Conservation (phyloP, 345 rosid genomes). For the Boechera retrofracta region DNA sequence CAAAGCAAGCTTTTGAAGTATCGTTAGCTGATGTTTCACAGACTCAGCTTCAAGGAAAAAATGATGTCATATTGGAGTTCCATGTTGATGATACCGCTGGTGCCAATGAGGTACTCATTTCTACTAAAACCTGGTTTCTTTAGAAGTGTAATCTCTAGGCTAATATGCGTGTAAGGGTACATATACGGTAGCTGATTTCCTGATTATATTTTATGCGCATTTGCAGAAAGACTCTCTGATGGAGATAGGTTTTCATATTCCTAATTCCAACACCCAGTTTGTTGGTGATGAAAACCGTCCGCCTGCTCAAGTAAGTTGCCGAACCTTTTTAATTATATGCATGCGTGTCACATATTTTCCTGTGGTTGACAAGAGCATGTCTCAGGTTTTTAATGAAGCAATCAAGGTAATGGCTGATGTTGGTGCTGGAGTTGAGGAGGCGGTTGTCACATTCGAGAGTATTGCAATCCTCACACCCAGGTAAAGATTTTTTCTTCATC, state of each 20-base stretch:
- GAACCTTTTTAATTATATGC: not conserved
- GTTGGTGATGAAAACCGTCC: constrained; percentile 92
- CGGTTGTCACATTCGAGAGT: constrained; percentile 90
- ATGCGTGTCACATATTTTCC: not conserved
- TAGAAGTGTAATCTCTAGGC: constrained; percentile 5
- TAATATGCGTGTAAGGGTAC: not conserved
- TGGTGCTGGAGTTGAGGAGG: constrained; percentile 87
- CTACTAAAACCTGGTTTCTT: not conserved
- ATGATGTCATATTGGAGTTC: constrained; percentile 93
- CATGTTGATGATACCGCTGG: constrained; percentile 98
- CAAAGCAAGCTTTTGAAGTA: constrained; percentile 94
- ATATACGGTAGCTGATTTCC: not conserved
- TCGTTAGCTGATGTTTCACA: constrained; percentile 93
- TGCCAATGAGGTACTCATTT: constrained; percentile 78
- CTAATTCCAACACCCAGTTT: constrained; percentile 84
- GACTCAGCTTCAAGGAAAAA: constrained; percentile 89
- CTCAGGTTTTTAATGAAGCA: constrained; percentile 77
- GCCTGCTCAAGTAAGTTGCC: constrained; percentile 74
- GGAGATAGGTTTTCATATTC: constrained; percentile 96
- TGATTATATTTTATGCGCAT: constrained; percentile 10
- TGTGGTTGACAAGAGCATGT: constrained; percentile 21
- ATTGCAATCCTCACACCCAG: constrained; percentile 96
- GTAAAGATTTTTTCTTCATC: constrained; percentile 45
- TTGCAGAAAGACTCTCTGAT: constrained; percentile 92
- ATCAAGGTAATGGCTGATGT: constrained; percentile 86